Conservation (phyloP, 2,329 filamentous ascomycete genomes). For the Claviceps humidiphila region DNA sequence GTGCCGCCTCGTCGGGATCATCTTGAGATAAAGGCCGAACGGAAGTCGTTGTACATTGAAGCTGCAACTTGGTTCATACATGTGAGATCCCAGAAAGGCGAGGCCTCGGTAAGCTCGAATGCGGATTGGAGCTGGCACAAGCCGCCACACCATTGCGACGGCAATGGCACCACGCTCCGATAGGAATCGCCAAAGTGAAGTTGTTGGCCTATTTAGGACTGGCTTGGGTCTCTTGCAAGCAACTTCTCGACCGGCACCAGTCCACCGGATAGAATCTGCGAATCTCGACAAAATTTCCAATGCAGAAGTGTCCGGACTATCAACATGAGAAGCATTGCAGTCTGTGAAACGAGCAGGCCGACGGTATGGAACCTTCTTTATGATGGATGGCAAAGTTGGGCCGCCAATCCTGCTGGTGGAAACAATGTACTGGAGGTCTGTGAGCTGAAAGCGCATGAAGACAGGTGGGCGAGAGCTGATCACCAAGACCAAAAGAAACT, state of each 20-base stretch:
- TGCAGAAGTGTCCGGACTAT: neutral
- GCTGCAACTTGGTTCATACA: constrained; percentile 8
- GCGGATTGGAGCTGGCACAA: neutral
- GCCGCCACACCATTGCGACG: neutral
- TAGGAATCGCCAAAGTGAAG: neutral
- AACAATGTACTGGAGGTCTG: neutral
- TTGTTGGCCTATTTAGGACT: neutral
- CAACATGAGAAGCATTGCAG: neutral
- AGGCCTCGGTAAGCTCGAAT: constrained; percentile 1
- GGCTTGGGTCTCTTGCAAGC: neutral
- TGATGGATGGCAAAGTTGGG: neutral
- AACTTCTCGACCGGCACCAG: neutral
- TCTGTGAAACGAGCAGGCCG: neutral
- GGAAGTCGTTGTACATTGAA: constrained; percentile 9
- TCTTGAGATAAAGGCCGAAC: constrained; percentile 11
- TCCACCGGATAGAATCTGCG: neutral
- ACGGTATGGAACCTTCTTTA: neutral
- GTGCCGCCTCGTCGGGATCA: neutral
- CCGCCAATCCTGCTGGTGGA: neutral
- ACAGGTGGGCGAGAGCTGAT: neutral
- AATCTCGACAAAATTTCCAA: neutral
- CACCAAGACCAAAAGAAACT: neutral
- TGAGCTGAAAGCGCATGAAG: neutral
- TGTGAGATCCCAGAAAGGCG: neutral
- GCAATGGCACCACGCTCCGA: neutral